phyloP scores from a whole-genome alignment of 345 rosid species.

The Citrus sinensis region DNA sequence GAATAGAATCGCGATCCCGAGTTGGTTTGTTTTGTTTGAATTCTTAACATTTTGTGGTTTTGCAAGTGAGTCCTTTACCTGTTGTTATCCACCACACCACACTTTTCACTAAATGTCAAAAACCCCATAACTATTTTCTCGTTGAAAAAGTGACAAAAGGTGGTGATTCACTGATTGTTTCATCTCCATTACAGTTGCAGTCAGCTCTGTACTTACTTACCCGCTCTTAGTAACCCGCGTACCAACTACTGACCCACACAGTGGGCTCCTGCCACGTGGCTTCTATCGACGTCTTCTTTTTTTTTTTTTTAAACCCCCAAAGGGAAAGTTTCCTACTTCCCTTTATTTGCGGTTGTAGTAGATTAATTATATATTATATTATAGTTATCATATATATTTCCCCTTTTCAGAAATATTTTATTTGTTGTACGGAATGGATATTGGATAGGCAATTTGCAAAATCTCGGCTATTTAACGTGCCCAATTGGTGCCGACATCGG shows the following conservation, averaged over 20 bases:
- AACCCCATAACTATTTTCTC: slow-evolving; percentile 18
- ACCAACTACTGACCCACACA: background rate
- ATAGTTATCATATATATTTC: background rate
- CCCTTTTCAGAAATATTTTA: background rate
- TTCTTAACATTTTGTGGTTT: slow-evolving; percentile 10
- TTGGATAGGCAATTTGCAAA: background rate
- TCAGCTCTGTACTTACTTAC: background rate
- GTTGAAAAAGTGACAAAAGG: slow-evolving; percentile 14
- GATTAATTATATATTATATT: too few relatives aligned
- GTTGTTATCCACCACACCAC: slow-evolving; percentile 37
- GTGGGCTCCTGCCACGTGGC: background rate
- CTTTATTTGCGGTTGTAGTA: too few relatives aligned
- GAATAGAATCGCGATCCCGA: background rate
- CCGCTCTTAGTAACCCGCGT: background rate
- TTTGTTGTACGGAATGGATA: background rate
- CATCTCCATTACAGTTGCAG: background rate
- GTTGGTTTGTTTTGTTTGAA: slow-evolving; percentile 24
- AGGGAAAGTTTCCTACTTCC: too few relatives aligned
- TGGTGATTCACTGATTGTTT: background rate
- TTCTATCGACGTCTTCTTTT: background rate
- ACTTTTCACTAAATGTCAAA: slow-evolving; percentile 32
- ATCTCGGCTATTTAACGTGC: too few relatives aligned
- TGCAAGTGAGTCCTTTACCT: slow-evolving; percentile 32
- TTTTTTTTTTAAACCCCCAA: too few relatives aligned
- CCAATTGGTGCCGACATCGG: background rate